Evolutionary conservation across 768 basidiomycete species (phyloP).

Genomic region (Mrakia blollopis): DNA sequence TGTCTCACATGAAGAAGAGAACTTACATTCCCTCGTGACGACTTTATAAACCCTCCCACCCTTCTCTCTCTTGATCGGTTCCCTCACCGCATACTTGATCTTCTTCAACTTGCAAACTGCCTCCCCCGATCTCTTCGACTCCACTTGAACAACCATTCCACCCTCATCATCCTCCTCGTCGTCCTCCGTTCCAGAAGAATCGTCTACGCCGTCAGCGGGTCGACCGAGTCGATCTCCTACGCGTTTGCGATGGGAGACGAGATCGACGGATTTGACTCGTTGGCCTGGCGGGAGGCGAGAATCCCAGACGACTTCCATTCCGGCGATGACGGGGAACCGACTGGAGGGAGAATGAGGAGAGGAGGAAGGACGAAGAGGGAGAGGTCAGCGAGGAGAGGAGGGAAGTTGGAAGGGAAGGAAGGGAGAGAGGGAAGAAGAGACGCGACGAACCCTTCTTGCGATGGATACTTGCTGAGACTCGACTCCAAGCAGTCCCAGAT

Average conservation of each 20-base stretch:
- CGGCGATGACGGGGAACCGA: slow-evolving; percentile 82
- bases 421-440: background rate
- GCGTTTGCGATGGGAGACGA: slow-evolving; percentile 32
- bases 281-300: slow-evolving; percentile 64
- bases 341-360: slow-evolving; percentile 45
- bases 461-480: slow-evolving; percentile 70
- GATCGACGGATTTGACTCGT: slow-evolving; percentile 62
- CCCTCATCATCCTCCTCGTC: slow-evolving; percentile 42
- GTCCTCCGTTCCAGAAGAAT: slow-evolving; percentile 52
- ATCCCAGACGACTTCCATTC: slow-evolving; percentile 81
- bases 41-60: slow-evolving; percentile 64
- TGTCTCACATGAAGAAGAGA: no score
- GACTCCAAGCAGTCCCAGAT: slow-evolving; percentile 77
- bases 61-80: slow-evolving; percentile 54
- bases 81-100: slow-evolving; percentile 40
- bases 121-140: slow-evolving; percentile 41
- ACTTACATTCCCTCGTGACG: slow-evolving; percentile 44
- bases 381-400: no score
- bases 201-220: background rate
- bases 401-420: background rate
- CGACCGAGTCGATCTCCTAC: background rate
- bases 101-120: slow-evolving; percentile 41
- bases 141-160: slow-evolving; percentile 36
- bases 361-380: background rate
- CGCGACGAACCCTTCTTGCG: slow-evolving; percentile 71